Percentiles rank a stretch among this genome's conserved stretches.
Conservation (phyloP, 2,329 filamentous ascomycete species). For the Aspergillus nomiae region DNA sequence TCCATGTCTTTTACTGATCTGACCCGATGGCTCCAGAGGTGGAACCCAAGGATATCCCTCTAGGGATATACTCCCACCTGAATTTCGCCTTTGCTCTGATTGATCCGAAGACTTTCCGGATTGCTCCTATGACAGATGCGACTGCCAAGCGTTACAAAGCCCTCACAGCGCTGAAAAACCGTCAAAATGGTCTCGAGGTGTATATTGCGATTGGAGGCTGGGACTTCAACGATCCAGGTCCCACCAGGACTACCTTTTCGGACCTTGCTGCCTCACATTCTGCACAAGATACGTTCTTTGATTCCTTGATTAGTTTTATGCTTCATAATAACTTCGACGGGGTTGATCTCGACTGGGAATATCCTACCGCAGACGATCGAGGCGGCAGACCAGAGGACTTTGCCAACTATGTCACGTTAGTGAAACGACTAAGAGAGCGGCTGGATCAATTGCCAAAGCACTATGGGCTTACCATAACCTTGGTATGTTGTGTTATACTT, state of each 20-base stretch:
- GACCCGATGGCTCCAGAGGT: conserved; percentile 8
- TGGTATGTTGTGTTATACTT: conserved; percentile 5
- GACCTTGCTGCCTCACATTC: conserved; percentile 19
- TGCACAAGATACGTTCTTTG: conserved; percentile 14
- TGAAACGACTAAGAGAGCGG: conserved; percentile 6
- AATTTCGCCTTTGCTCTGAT: conserved; percentile 49
- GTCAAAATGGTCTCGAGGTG: conserved; percentile 19
- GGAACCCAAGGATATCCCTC: conserved; percentile 21
- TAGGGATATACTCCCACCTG: conserved; percentile 30
- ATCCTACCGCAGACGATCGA: conserved; percentile 15
- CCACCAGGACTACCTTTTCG: conserved; percentile 17
- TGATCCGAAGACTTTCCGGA: conserved; percentile 37
- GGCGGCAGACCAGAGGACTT: conserved; percentile 12
- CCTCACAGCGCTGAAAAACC: conserved; percentile 38
- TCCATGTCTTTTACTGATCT: background rate
- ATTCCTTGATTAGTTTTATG: conserved; percentile 17
- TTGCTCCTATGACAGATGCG: conserved; percentile 27
- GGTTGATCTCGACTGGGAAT: conserved; percentile 22
- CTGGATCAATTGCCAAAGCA: conserved; percentile 2
- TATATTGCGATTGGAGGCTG: conserved; percentile 30
- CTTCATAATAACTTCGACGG: conserved; percentile 15
- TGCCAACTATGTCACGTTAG: conserved; percentile 13
- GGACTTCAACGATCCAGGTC: conserved; percentile 27
- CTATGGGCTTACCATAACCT: conserved; percentile 13
- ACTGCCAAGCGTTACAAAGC: conserved; percentile 20